These are phyloP conservation scores for Talaromyces albobiverticillius DNA, from an alignment of 2,329 filamentous ascomycete species.

Conservation along the genomic window DNA sequence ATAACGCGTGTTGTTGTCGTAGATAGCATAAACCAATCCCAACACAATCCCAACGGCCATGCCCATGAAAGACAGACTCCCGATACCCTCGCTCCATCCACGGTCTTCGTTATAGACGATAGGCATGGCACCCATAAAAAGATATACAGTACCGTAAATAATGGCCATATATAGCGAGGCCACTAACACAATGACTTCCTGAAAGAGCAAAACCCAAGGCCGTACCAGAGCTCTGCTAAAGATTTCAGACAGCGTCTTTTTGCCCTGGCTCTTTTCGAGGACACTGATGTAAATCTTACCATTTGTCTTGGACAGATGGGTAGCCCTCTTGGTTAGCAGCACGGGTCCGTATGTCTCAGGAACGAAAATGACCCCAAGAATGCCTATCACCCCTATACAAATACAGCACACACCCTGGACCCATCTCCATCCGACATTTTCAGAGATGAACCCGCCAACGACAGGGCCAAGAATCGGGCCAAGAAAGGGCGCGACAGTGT, in stretches of 20 bases:
- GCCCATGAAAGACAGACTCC: constrained; percentile 43
- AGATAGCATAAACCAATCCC: constrained; percentile 32
- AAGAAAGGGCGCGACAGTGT: constrained; percentile 44
- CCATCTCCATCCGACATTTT: constrained; percentile 47
- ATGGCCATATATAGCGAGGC: constrained; percentile 46
- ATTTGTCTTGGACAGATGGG: constrained; percentile 40
- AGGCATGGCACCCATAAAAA: constrained; percentile 48
- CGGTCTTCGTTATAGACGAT: constrained; percentile 45
- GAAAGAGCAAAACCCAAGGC: constrained; percentile 44
- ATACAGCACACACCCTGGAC: constrained; percentile 42
- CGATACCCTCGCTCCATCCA: constrained; percentile 41
- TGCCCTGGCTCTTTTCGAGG: constrained; percentile 33
- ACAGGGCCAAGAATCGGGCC: constrained; percentile 51
- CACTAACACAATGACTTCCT: constrained; percentile 46
- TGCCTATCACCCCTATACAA: constrained; percentile 44
- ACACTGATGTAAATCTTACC: constrained; percentile 42
- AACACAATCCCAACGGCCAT: constrained; percentile 32
- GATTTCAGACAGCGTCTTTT: constrained; percentile 31
- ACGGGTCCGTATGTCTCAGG: constrained; percentile 50
- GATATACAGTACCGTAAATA: constrained; percentile 47
- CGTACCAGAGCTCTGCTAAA: constrained; percentile 44
- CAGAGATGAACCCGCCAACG: constrained; percentile 50
- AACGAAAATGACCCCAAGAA: constrained; percentile 36
- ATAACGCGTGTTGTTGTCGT: constrained; percentile 29
- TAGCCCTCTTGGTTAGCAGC: constrained; percentile 44